These are phyloP conservation scores for Globisporangium mamillatum DNA, from an alignment of 352 stramenopile species.

Conservation along the genomic window DNA sequence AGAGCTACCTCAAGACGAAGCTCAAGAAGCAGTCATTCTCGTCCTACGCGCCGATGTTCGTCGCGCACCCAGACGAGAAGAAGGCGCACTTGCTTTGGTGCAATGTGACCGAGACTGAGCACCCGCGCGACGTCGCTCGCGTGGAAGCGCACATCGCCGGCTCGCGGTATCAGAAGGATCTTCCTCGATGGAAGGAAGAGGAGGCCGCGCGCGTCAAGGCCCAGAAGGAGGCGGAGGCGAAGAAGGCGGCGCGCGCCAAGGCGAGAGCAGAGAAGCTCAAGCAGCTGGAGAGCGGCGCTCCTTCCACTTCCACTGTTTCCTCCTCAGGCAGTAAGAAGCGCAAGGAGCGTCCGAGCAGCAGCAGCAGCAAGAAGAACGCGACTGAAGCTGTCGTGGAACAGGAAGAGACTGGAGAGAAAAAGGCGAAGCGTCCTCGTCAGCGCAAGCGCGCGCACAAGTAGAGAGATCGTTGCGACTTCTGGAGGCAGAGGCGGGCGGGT, in stretches of 20 bases:
- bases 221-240: constrained; percentile 10
- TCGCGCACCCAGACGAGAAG: constrained; percentile 52
- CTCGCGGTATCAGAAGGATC: constrained; percentile 52
- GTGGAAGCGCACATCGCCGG: constrained; percentile 55
- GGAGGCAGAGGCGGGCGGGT: background rate
- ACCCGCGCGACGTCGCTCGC: constrained; percentile 42
- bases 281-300: constrained; percentile 2
- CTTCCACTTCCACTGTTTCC: background rate
- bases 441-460: background rate
- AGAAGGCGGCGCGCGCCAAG: constrained; percentile 5
- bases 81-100: constrained; percentile 59
- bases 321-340: constrained; percentile 10
- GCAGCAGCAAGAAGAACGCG: background rate
- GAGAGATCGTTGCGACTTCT: background rate
- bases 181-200: constrained; percentile 47
- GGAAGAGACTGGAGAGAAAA: background rate
- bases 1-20: constrained; percentile 51
- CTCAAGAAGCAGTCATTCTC: constrained; percentile 44
- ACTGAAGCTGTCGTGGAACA: background rate
- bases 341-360: constrained; percentile 11
- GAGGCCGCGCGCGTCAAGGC: constrained; percentile 36
- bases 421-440: constrained; percentile 14
- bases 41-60: constrained; percentile 63
- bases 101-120: constrained; percentile 56
- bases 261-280: constrained; percentile 14